Percentiles rank a stretch among this genome's conserved stretches.
Conservation (phyloP, 2,329 filamentous ascomycete species). For the Sporothrix euskadiensis region DNA sequence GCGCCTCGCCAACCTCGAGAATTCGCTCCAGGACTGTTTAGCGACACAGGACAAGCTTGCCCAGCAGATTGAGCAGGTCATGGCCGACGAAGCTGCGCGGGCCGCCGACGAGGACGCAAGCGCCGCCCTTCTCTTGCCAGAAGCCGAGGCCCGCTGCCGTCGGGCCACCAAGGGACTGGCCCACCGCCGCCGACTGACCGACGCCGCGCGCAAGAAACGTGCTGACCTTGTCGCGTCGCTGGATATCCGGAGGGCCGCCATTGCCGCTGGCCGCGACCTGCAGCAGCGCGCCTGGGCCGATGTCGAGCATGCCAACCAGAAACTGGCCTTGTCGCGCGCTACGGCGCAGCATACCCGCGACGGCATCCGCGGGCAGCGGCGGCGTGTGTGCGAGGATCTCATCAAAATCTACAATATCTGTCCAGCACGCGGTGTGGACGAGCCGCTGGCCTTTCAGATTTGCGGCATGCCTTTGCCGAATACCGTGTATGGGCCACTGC, state of each 20-base stretch:
- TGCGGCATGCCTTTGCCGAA: conserved; percentile 78
- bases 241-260: conserved; percentile 63
- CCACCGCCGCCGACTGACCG: conserved; percentile 66
- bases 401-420: conserved; percentile 77
- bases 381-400: conserved; percentile 84
- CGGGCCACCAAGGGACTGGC: conserved; percentile 58
- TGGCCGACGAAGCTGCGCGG: conserved; percentile 45
- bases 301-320: conserved; percentile 60
- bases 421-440: conserved; percentile 51
- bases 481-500: conserved; percentile 64
- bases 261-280: conserved; percentile 60
- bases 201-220: conserved; percentile 60
- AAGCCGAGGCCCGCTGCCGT: conserved; percentile 52
- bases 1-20: conserved; percentile 83
- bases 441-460: conserved; percentile 79
- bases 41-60: conserved; percentile 73
- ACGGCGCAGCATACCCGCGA: conserved; percentile 60
- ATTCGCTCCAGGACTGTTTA: conserved; percentile 86
- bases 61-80: conserved; percentile 67
- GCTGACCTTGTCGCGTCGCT: conserved; percentile 70
- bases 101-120: neutral
- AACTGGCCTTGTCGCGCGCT: conserved; percentile 57
- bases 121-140: conserved; percentile 46
- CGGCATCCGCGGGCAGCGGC: conserved; percentile 78
- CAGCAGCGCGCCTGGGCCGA: conserved; percentile 62